A percentile compares a stretch with the other conserved stretches of the same genome.
Conservation (phyloP, 2,329 filamentous ascomycete species). For the Fusarium phyllophilum region DNA sequence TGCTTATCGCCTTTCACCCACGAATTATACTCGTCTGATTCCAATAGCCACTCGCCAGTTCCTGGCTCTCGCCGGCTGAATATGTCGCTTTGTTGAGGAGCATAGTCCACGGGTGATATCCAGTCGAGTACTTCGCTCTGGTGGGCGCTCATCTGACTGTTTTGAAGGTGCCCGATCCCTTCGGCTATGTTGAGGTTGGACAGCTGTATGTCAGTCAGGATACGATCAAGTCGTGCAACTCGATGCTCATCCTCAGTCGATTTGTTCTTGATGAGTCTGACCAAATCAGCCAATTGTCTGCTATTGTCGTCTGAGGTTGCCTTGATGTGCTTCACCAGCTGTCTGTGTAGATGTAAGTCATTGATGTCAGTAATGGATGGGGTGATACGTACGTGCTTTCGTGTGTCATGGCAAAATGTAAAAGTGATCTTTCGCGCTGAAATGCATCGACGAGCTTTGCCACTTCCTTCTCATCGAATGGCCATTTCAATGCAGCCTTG, state of each 20-base stretch:
- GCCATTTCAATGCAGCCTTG: not conserved
- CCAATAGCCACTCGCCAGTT: not conserved
- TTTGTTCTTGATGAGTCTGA: not conserved
- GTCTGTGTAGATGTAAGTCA: not conserved
- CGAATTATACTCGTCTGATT: not conserved
- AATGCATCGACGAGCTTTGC: not conserved
- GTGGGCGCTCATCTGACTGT: not conserved
- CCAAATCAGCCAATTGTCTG: not conserved
- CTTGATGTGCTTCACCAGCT: not conserved
- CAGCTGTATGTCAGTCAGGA: not conserved
- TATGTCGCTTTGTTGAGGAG: not conserved
- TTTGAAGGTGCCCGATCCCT: not conserved
- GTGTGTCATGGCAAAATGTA: not conserved
- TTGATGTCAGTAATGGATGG: fast-evolving
- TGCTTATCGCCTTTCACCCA: not conserved
- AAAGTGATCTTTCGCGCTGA: not conserved
- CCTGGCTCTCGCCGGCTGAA: not conserved
- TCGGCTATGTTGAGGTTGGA: not conserved
- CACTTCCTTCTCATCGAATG: constrained; percentile 34
- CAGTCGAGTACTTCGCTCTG: not conserved
- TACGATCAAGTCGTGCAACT: not conserved
- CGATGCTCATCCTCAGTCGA: not conserved
- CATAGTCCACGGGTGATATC: not conserved
- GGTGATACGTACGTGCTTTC: not conserved
- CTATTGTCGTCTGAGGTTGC: not conserved